Conservation (phyloP, 169 alveolate species). For the Cystoisospora suis region DNA sequence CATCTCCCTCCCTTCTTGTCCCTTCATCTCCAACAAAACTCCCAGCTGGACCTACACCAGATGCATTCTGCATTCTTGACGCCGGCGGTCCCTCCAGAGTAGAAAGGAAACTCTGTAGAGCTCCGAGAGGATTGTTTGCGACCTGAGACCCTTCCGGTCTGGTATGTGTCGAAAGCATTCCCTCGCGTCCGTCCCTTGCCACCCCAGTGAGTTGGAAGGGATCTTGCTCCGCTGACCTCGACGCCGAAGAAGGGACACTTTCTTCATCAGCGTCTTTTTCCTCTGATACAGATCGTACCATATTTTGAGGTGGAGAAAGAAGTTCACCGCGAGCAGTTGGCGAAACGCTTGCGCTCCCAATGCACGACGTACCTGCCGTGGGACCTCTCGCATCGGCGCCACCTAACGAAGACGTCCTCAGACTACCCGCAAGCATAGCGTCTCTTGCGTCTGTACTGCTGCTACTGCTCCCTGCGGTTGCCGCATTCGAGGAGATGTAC, state of each 20-base stretch:
- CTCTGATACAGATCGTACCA: too few relatives aligned
- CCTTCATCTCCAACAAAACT: not conserved
- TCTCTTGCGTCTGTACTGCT: not conserved
- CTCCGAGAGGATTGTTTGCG: not conserved
- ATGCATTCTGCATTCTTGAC: not conserved
- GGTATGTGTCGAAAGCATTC: not conserved
- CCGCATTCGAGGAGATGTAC: not conserved
- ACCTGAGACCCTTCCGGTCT: not conserved
- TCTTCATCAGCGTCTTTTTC: too few relatives aligned
- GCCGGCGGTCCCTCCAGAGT: not conserved
- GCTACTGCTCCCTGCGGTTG: constrained; percentile 33
- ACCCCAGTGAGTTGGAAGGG: too few relatives aligned
- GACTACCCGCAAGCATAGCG: not conserved
- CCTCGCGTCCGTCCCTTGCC: not conserved
- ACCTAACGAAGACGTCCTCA: too few relatives aligned
- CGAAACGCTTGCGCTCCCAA: too few relatives aligned
- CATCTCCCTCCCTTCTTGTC: not conserved
- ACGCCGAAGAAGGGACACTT: too few relatives aligned
- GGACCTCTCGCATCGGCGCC: too few relatives aligned
- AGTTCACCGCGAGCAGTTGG: too few relatives aligned
- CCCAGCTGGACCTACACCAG: too few relatives aligned
- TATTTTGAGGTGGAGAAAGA: too few relatives aligned
- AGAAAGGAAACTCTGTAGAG: not conserved
- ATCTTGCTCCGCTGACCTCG: too few relatives aligned
- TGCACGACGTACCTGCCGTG: too few relatives aligned